Evolutionary conservation across 306 rosid species (phyloP), one percentile per base, ranked within the genome.

Genomic region (Potentilla sterilis): DNA sequence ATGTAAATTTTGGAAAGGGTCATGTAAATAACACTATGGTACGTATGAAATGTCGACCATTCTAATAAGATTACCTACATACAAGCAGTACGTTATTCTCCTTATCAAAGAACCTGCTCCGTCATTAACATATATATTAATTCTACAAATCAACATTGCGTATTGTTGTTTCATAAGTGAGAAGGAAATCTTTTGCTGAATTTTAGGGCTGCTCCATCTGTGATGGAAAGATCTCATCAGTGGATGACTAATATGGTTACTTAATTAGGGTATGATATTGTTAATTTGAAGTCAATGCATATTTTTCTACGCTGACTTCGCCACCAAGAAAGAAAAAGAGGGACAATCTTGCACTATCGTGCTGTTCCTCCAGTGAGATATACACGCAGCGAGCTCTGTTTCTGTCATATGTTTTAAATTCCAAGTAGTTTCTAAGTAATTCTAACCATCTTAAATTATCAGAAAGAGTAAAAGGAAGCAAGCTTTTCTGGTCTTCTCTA

Each of bases 171-270:
- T 54, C 59, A 19, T 54, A 19, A 19, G 59, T n/a, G 12, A 54
- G 28, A 54, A 54, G 59, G 59, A 54, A 54, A 76, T 52, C 67
- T 47, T 37, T 55, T 67, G 55, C 64, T 58, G 42, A 48, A 78
- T 34, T 46, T 66, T 7, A 16, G 6, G 69, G 59, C 42, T 66
- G 46, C n/a, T 12, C 11, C 72, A 67, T 22, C 21, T 28, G 43
- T 70, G 32, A 37, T 12, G 19, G 8, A 21, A 43, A 46, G 15
- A 69, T 77, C 34, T 51, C 9, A 18, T 38, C 21, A 2, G 76
- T 72, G 15, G 2, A 6, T 22, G 83, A 82, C 44, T 58, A 49
- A 69, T 74, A 73, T 76, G 71, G 61, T 55, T 61, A 57, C 67
- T 49, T 12, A 51, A 16, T 24, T 58, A 8, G 64, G 35, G 28